Conservation (phyloP, 495 filamentous ascomycete genomes). For the Astrocystis sublimbata region DNA sequence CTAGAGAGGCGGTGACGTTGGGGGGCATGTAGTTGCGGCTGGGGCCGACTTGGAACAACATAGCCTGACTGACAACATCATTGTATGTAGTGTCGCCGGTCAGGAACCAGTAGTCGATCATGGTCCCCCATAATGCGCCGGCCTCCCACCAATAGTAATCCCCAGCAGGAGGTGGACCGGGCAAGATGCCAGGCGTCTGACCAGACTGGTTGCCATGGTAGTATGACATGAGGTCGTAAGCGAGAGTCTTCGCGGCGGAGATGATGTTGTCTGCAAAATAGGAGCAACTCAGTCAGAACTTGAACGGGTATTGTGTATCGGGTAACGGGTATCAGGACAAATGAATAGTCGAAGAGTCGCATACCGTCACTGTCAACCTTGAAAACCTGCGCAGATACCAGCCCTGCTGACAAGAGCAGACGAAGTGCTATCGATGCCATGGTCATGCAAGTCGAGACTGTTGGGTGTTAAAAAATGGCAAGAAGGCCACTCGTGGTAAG, state of each 20-base stretch:
- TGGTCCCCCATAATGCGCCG: conserved; percentile 52
- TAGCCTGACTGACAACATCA: conserved; percentile 54
- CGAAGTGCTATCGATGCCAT: conserved; percentile 23
- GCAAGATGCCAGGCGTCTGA: conserved; percentile 65
- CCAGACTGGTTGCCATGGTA: conserved; percentile 60
- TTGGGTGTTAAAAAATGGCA: not conserved
- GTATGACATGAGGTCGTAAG: conserved; percentile 58
- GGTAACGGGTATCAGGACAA: not conserved
- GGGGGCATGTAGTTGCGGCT: conserved; percentile 63
- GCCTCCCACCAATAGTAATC: conserved; percentile 62
- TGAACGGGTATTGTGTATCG: too few species aligned
- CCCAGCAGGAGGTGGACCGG: conserved; percentile 52
- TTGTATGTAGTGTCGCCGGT: conserved; percentile 70
- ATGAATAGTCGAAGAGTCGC: not conserved
- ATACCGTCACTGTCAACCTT: conserved; percentile 30
- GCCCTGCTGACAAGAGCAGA: conserved; percentile 20
- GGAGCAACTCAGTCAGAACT: conserved; percentile 14
- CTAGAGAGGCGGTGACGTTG: conserved; percentile 72
- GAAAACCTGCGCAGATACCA: conserved; percentile 25
- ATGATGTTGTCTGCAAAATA: conserved; percentile 51
- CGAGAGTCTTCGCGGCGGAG: conserved; percentile 54
- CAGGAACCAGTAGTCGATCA: conserved; percentile 72
- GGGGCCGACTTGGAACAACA: conserved; percentile 64
- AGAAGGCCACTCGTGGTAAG: too few species aligned
- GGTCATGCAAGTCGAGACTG: conserved; percentile 4